phyloP scores from a whole-genome alignment of 2,329 filamentous ascomycete genomes.

The Diaporthe sp. region DNA sequence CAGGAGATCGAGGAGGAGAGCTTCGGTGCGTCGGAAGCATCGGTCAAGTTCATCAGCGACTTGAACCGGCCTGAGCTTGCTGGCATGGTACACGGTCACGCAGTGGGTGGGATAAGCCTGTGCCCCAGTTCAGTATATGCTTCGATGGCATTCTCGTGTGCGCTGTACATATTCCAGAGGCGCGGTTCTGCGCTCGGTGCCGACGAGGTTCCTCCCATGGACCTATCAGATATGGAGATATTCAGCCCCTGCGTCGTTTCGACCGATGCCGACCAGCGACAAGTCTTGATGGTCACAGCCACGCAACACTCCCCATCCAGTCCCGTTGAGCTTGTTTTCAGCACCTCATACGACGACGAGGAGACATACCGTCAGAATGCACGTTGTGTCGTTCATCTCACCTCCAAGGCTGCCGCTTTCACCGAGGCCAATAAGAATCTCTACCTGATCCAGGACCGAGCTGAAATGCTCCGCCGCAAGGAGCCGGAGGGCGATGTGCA shows the following conservation, averaged over 20 bases:
- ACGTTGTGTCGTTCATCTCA: constrained; percentile 70
- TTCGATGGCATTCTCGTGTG: constrained; percentile 65
- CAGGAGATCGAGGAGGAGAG: constrained; percentile 51
- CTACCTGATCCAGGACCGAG: constrained; percentile 32
- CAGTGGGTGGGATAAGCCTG: constrained; percentile 76
- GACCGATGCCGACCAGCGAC: constrained; percentile 70
- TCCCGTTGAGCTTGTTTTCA: constrained; percentile 73
- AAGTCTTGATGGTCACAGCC: constrained; percentile 67
- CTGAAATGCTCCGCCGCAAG: constrained; percentile 2
- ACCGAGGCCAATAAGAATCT: constrained; percentile 38
- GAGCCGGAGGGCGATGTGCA: background rate
- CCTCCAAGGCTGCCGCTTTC: constrained; percentile 31
- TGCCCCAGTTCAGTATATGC: constrained; percentile 71
- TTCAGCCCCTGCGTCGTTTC: constrained; percentile 58
- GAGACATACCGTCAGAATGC: constrained; percentile 76
- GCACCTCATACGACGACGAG: constrained; percentile 68
- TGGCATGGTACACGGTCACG: constrained; percentile 71
- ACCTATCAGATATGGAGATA: constrained; percentile 79
- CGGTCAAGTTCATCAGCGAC: constrained; percentile 75
- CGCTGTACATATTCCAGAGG: constrained; percentile 76
- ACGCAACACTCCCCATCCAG: constrained; percentile 70
- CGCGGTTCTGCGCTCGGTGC: constrained; percentile 63
- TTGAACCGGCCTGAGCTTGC: constrained; percentile 74
- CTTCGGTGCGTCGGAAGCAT: background rate
- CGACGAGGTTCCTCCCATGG: constrained; percentile 73